A percentile compares a stretch with the other conserved stretches of the same genome.
Conservation (phyloP, 208 protist species). For the Plasmodiophora brassicae region DNA sequence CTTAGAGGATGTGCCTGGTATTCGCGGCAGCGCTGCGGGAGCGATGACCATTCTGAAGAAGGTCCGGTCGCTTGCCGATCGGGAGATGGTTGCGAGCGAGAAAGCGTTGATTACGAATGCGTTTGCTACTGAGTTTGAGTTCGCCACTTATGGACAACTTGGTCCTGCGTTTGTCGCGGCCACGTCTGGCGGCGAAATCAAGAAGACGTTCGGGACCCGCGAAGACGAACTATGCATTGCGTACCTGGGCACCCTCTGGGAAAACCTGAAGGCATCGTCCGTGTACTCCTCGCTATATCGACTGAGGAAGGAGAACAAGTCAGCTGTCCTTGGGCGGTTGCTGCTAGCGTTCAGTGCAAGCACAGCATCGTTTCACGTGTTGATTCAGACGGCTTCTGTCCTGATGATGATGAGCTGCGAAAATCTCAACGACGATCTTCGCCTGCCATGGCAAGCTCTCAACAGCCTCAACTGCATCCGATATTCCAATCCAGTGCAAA, state of each 20-base stretch:
- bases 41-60: not conserved
- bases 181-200: not conserved
- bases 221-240: not conserved
- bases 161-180: not conserved
- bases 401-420: not conserved
- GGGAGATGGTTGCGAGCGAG: not conserved
- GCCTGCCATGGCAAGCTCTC: not conserved
- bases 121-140: not conserved
- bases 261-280: not conserved
- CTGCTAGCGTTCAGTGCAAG: not conserved
- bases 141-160: not conserved
- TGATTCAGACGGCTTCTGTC: not conserved
- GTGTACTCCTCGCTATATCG: not conserved
- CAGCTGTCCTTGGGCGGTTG: not conserved
- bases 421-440: not conserved
- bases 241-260: not conserved
- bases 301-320: not conserved
- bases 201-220: not conserved
- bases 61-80: not conserved
- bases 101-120: not conserved
- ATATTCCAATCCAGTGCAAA: not conserved
- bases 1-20: too few species aligned
- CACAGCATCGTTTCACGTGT: not conserved
- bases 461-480: not conserved
- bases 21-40: not conserved